Base-by-base conservation (phyloP, 306 rosid genomes). In the Begonia fuchsioides region DNA sequence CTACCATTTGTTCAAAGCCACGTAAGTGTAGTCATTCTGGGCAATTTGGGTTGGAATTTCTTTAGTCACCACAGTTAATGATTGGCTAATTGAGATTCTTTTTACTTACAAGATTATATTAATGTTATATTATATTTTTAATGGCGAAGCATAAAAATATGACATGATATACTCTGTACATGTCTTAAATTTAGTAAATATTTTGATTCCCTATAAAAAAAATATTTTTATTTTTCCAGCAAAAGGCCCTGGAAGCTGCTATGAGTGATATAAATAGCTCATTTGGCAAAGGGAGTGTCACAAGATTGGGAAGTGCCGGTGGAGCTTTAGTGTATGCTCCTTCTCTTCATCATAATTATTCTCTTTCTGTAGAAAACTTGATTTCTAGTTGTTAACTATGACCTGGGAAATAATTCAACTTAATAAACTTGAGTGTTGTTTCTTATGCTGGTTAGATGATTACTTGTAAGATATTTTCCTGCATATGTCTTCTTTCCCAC, bases 211-310 rank as follows among this genome's bases (percentile, higher is more conserved):
- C 40, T n/a, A 9, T 39, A 7, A 13, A 11, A 41, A 5, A 10
- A 47, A 13, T 50, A 41, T 54, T 53, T 16, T 55, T 58, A 68
- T n/a, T 44, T n/a, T 66, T 72, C 35, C 70, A 87, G 95, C 86
- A 90, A 79, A 90, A 79, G 68, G 98, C 98, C 50, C 57, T 90
- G 72, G 98, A 90, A 72, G 84, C 95, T 50, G 95, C 94, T 0
- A 90, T 90, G 92, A 90, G 79, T 57, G 98, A 90, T 61, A 90
- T 90, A 56, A 90, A 90, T 59, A 71, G 19, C 68, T 81, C 95
- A 47, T 90, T 85, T 60, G 98, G 98, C 44, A 90, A 90, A 69
- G 95, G 98, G 40, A 90, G 95, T 63, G 98, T 90, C 53, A 90
- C 98, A 15, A 69, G 98, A 73, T 59, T 90, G 59, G 95, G 98